These are phyloP conservation scores for Solanum hybrid DNA, from an alignment of 305 asterid species.

Conservation along the genomic window DNA sequence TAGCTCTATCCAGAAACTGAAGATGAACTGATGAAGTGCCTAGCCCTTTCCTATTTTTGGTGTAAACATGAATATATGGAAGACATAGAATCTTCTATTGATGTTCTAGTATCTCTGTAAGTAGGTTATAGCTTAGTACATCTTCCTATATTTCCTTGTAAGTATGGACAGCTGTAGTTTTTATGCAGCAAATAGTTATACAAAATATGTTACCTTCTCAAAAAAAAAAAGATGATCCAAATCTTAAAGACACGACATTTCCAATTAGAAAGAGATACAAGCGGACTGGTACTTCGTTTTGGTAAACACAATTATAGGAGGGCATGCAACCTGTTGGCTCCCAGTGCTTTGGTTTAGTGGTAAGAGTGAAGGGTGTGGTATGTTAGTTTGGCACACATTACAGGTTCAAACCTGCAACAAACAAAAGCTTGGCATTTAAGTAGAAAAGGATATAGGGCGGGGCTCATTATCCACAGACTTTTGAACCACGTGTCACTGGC, in stretches of 20 bases:
- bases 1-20: not conserved
- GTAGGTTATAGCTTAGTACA: not conserved
- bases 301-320: not conserved
- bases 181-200: not conserved
- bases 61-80: not conserved
- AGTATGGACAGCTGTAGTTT: not conserved
- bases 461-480: not conserved
- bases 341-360: not conserved
- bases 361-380: not conserved
- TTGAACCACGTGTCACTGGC: not conserved
- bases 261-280: not conserved
- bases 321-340: not conserved
- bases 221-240: not conserved
- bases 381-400: not conserved
- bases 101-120: not conserved
- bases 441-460: not conserved
- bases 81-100: not conserved
- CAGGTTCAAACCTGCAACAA: not conserved
- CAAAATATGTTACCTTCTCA: not conserved
- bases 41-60: not conserved
- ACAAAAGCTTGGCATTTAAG: not conserved
- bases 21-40: not conserved
- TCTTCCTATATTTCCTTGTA: not conserved
- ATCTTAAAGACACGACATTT: not conserved
- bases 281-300: not conserved